These are phyloP conservation scores for Chaetomium fimeti DNA, from an alignment of 495 filamentous ascomycete genomes.

Conservation along the genomic window DNA sequence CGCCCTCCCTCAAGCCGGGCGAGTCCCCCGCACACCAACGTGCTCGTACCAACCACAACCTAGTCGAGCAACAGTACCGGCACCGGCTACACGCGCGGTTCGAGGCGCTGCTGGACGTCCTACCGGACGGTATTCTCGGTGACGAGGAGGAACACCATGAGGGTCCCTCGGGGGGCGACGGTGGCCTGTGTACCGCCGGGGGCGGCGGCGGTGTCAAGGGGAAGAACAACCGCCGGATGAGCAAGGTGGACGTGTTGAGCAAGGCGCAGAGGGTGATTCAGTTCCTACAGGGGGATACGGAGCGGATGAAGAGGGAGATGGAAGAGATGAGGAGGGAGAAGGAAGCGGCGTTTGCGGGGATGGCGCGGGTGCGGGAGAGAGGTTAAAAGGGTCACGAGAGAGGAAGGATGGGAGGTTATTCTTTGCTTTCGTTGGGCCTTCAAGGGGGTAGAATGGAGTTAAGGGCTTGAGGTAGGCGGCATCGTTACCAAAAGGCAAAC, in stretches of 20 bases:
- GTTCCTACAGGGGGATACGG: conserved; percentile 5
- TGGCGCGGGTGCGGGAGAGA: neutral
- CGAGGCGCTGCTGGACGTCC: conserved; percentile 21
- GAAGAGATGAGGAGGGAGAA: conserved; percentile 12
- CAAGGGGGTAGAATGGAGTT: too few relatives aligned
- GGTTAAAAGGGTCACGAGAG: neutral
- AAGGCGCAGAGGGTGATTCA: conserved; percentile 3
- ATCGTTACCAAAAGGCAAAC: too few relatives aligned
- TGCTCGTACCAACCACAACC: conserved; percentile 22
- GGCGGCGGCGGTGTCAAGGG: neutral
- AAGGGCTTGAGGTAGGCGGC: too few relatives aligned
- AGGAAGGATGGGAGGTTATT: neutral
- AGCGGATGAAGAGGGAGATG: conserved; percentile 13
- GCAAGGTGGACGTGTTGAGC: conserved; percentile 22
- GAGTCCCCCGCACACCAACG: conserved; percentile 21
- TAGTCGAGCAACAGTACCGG: conserved; percentile 25
- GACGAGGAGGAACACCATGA: neutral
- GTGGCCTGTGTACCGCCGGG: neutral
- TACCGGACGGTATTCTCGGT: conserved; percentile 6
- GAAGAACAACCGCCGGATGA: conserved; percentile 17
- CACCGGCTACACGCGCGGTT: conserved; percentile 23
- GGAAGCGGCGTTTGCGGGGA: neutral
- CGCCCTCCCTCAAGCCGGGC: conserved; percentile 15
- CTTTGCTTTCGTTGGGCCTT: neutral
- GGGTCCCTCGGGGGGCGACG: neutral